Evolutionary conservation across 495 filamentous ascomycete genomes (phyloP).

Genomic region (Penicillium macrosclerotiorum): DNA sequence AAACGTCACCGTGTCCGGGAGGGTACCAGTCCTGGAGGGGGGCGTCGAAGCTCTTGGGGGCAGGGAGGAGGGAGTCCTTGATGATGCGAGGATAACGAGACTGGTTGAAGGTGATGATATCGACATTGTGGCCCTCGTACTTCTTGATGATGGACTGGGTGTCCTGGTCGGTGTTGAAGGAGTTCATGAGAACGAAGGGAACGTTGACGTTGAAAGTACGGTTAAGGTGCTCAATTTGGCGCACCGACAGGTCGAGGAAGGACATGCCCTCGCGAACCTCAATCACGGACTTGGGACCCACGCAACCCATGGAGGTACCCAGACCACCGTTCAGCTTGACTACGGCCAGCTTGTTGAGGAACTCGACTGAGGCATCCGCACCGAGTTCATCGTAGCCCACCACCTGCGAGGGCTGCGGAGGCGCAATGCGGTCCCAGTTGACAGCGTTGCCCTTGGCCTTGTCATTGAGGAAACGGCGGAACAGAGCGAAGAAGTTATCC

Average conservation of each 20-base stretch:
- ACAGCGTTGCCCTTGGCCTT: conserved; percentile 95
- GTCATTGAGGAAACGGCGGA: conserved; percentile 96
- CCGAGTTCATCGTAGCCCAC: conserved; percentile 86
- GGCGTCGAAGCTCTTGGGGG: conserved; percentile 85
- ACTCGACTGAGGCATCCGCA: conserved; percentile 82
- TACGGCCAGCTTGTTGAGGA: conserved; percentile 96
- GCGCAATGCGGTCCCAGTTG: conserved; percentile 95
- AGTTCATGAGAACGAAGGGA: conserved; percentile 99
- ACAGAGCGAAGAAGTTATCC: conserved; percentile 99
- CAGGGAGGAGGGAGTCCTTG: conserved; percentile 96
- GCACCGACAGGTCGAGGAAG: conserved; percentile 97
- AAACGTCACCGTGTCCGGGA: conserved; percentile 98
- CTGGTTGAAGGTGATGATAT: conserved; percentile 99
- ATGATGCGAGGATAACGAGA: conserved; percentile 95
- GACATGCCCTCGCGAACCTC: conserved; percentile 99
- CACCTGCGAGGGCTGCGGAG: conserved; percentile 86
- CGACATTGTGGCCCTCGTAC: conserved; percentile 99
- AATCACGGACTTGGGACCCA: conserved; percentile 98
- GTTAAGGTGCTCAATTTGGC: conserved; percentile 99
- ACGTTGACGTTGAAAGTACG: conserved; percentile 96
- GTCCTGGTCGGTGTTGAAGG: conserved; percentile 99
- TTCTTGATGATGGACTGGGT: conserved; percentile 99
- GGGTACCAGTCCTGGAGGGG: conserved; percentile 97
- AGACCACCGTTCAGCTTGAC: conserved; percentile 99
- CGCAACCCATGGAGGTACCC: conserved; percentile 99